phyloP scores from a whole-genome alignment of 139 green algal species.

The Raphidocelis subcapitata region DNA sequence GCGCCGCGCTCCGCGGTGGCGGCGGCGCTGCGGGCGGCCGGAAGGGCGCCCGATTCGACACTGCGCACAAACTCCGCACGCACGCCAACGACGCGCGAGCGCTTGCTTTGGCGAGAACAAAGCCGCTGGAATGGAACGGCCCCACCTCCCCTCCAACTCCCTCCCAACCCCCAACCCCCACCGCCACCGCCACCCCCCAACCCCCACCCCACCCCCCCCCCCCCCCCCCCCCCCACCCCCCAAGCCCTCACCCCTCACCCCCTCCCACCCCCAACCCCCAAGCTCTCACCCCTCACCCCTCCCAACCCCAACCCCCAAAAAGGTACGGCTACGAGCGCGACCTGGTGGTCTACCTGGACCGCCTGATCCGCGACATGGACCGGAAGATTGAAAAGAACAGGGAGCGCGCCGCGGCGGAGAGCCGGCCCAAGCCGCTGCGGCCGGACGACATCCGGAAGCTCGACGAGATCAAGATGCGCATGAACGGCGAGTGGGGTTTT shows the following conservation, averaged over 20 bases:
- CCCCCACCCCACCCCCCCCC: no score
- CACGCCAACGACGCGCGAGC: not conserved
- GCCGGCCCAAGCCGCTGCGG: conserved; percentile 46
- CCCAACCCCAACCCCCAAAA: not conserved
- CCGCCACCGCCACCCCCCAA: no score
- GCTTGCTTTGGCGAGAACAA: not conserved
- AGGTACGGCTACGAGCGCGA: conserved; percentile 73
- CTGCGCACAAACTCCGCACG: not conserved
- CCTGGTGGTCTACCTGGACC: conserved; percentile 65
- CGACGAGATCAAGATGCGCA: conserved; percentile 53
- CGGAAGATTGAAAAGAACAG: conserved; percentile 75
- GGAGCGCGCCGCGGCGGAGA: conserved; percentile 75
- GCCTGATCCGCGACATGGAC: conserved; percentile 83
- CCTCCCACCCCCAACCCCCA: no score
- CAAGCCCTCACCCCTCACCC: no score
- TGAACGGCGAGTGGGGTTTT: conserved; percentile 39
- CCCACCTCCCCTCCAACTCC: no score
- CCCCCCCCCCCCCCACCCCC: no score
- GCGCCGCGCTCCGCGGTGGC: no score
- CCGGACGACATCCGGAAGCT: conserved; percentile 58
- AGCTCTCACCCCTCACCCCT: not conserved
- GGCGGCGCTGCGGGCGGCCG: no score
- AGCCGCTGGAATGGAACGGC: not conserved
- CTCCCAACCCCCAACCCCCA: no score
- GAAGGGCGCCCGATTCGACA: no score